Conservation (phyloP, 306 rosid genomes). For the Rosa multiflora region DNA sequence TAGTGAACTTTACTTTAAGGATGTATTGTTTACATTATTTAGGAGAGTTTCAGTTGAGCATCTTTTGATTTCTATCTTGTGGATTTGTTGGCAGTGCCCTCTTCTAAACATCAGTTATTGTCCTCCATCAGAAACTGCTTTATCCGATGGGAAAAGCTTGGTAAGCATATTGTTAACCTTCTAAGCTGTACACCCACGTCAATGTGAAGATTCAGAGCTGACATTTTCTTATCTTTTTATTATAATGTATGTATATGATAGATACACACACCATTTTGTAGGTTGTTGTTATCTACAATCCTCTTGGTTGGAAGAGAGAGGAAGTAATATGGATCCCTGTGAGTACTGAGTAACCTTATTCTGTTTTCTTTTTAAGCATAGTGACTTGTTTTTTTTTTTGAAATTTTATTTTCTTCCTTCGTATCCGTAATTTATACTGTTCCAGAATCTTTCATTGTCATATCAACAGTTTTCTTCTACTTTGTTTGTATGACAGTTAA, state of each 20-base stretch:
- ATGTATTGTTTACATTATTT: not conserved
- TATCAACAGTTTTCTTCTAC: not conserved
- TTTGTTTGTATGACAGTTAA: not conserved
- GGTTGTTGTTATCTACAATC: constrained; percentile 75
- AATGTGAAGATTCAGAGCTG: not conserved
- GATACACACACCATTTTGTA: constrained; percentile 14
- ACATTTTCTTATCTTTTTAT: not conserved
- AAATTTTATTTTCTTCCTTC: not conserved
- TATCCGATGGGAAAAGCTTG: constrained; percentile 67
- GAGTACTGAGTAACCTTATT: constrained; percentile 35
- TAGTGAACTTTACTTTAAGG: constrained; percentile 2
- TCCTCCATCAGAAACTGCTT: constrained; percentile 70
- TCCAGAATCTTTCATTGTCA: not conserved
- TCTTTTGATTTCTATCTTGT: constrained; percentile 17
- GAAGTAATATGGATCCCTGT: constrained; percentile 85
- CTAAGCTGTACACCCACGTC: not conserved
- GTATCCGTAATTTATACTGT: not conserved
- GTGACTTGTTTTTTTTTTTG: not conserved
- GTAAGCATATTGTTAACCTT: constrained; percentile 37
- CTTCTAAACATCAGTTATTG: constrained; percentile 90
- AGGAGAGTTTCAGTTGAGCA: not conserved
- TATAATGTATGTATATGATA: not conserved
- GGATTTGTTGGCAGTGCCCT: constrained; percentile 78
- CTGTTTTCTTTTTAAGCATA: not conserved
- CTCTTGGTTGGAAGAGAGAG: constrained; percentile 89